Percentiles rank a stretch among this genome's conserved stretches.
These are phyloP conservation scores for Phytophthora lateralis DNA, from an alignment of 352 stramenopile genomes.

Conservation along the genomic window DNA sequence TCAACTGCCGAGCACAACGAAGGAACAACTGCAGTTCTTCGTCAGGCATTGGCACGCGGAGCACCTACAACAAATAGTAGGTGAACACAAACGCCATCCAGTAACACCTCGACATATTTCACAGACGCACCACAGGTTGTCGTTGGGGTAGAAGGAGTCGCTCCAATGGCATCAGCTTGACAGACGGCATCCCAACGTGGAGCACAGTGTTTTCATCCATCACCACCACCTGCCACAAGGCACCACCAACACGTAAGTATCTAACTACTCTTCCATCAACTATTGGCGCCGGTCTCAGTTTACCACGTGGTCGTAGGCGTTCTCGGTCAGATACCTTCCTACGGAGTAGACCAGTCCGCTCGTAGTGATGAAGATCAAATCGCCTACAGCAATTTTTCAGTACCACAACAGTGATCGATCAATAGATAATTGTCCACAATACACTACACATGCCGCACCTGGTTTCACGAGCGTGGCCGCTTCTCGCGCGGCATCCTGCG, in stretches of 20 bases:
- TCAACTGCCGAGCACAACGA: constrained; percentile 60
- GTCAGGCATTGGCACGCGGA: constrained; percentile 54
- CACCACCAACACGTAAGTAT: background rate
- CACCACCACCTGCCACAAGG: constrained; percentile 53
- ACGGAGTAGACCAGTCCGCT: constrained; percentile 74
- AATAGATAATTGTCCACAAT: background rate
- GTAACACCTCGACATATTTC: background rate
- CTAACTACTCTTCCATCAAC: background rate
- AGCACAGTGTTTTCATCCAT: constrained; percentile 66
- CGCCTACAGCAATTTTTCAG: constrained; percentile 36
- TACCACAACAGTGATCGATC: background rate
- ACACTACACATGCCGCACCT: constrained; percentile 31
- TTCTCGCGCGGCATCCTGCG: constrained; percentile 60
- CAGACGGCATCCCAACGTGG: constrained; percentile 65
- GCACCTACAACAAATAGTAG: constrained; percentile 48
- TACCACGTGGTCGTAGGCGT: constrained; percentile 81
- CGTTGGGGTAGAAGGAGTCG: constrained; percentile 67
- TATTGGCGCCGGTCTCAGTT: background rate
- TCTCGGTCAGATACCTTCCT: constrained; percentile 62
- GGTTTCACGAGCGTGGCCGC: constrained; percentile 66
- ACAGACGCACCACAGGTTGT: constrained; percentile 61
- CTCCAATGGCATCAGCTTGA: constrained; percentile 65
- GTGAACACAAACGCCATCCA: background rate
- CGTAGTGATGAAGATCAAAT: constrained; percentile 84
- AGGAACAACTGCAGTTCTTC: constrained; percentile 60